Percentiles rank a stretch among this genome's conserved stretches.
Evolutionary conservation across 441 rosid species (phyloP).

Genomic region (Hura crepitans): DNA sequence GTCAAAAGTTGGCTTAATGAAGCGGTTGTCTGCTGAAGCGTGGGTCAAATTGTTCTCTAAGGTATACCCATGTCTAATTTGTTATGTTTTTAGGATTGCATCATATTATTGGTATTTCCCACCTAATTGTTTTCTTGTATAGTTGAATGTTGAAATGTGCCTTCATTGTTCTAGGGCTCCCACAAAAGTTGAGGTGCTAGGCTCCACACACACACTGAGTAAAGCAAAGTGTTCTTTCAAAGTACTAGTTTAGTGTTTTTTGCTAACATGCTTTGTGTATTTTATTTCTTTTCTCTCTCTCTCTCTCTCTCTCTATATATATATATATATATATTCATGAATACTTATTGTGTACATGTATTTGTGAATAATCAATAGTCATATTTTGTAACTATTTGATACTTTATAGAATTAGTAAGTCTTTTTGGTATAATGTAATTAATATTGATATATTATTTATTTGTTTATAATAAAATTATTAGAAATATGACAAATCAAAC

Average conservation of each 20-base stretch:
- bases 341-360: no score
- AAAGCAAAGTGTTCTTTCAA: not conserved
- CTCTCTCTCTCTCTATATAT: no score
- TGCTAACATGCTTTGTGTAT: no score
- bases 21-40: conserved; percentile 71
- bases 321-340: no score
- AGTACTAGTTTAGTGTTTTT: not conserved
- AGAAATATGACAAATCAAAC: no score
- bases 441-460: not conserved
- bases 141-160: not conserved
- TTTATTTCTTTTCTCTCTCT: no score
- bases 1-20: conserved; percentile 66
- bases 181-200: not conserved
- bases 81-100: not conserved
- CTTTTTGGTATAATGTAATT: not conserved
- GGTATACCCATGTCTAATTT: conserved; percentile 41
- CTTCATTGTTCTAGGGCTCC: not conserved
- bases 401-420: not conserved
- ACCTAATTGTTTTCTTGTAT: not conserved
- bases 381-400: no score
- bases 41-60: conserved; percentile 69
- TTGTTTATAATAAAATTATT: no score
- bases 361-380: no score
- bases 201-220: not conserved
- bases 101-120: conserved; percentile 15